A percentile compares a stretch with the other conserved stretches of the same genome.
These are phyloP conservation scores for Fusarium chaquense DNA, from an alignment of 2,329 filamentous ascomycete genomes.

Conservation along the genomic window DNA sequence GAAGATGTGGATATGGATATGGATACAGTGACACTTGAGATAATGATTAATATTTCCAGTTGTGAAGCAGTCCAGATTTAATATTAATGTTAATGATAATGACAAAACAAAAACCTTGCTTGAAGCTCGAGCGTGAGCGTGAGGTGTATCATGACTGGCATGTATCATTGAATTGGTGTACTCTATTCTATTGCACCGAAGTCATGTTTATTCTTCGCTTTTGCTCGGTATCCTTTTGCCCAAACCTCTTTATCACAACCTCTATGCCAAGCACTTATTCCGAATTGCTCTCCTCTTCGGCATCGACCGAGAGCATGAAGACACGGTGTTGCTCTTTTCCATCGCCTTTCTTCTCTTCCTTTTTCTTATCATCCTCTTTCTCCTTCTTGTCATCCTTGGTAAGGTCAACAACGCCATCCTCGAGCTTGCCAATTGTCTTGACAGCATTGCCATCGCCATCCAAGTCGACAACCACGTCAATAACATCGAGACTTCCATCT, in stretches of 20 bases:
- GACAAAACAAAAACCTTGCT: background rate
- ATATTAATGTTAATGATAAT: conserved; percentile 37
- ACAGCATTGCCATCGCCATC: conserved; percentile 62
- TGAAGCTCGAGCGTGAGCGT: background rate
- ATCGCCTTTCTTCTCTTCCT: conserved; percentile 22
- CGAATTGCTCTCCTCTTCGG: conserved; percentile 33
- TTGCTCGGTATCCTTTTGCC: background rate
- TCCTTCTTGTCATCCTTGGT: conserved; percentile 50
- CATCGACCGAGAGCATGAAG: conserved; percentile 53
- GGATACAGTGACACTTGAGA: conserved; percentile 23
- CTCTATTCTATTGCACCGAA: background rate
- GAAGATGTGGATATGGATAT: conserved; percentile 3
- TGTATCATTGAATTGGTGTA: background rate
- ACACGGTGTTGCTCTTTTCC: conserved; percentile 48
- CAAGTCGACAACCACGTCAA: conserved; percentile 67
- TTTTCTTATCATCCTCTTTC: conserved; percentile 32
- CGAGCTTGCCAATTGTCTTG: conserved; percentile 54
- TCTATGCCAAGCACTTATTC: conserved; percentile 6
- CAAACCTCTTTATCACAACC: background rate
- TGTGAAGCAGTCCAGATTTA: conserved; percentile 31
- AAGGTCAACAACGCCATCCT: conserved; percentile 54
- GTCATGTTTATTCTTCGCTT: background rate
- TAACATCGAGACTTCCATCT: conserved; percentile 67
- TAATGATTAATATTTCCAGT: conserved; percentile 28
- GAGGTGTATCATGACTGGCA: background rate